Evolutionary conservation across 768 basidiomycete genomes (phyloP), one percentile per base, ranked within the genome.

Genomic region (Boletus rubescentipes): DNA sequence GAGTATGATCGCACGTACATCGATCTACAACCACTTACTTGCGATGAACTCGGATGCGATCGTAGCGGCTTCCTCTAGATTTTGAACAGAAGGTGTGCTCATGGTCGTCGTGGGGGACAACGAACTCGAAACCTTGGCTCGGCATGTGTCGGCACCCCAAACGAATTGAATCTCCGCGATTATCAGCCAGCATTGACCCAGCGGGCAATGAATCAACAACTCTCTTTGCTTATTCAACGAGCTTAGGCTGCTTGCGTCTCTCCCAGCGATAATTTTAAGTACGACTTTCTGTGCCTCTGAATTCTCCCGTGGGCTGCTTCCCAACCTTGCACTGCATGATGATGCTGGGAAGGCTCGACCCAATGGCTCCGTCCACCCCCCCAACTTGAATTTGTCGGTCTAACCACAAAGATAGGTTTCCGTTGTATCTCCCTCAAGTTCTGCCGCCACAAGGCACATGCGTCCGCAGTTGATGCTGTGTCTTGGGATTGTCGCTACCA

Each of bases 11-110:
- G n/a, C 10, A 41, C 26, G 35, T 6, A n/a, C 4, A 32, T 37
- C 3, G 10, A 34, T 2, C 8, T 6, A 15, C n/a, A 11, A 37
- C 3, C 4, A 65, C 80, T 64, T 41, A 79, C 79, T 79, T 9
- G 72, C 69, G 14, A 80, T 75, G 58, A 75, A 80, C 55, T 80
- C 79, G 20, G 78, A 72, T 21, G 80, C 77, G 39, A 81, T 73
- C 15, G 69, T 60, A 6, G 79, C 78, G 14, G 80, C 79, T 46
- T 80, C 79, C 61, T 80, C 79, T 56, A 79, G 66, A 52, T 71
- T 75, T 35, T 70, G 69, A 30, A 70, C 63, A 0, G 71, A 70
- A 2, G 69, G 69, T 0, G 67, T 66, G 38, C 60, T 70, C 71
- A 72, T 70, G 51, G 46, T 60, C 45, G 38, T 3, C 15, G 54